phyloP scores from a whole-genome alignment of 345 rosid species.

The Euphorbia lathyris region DNA sequence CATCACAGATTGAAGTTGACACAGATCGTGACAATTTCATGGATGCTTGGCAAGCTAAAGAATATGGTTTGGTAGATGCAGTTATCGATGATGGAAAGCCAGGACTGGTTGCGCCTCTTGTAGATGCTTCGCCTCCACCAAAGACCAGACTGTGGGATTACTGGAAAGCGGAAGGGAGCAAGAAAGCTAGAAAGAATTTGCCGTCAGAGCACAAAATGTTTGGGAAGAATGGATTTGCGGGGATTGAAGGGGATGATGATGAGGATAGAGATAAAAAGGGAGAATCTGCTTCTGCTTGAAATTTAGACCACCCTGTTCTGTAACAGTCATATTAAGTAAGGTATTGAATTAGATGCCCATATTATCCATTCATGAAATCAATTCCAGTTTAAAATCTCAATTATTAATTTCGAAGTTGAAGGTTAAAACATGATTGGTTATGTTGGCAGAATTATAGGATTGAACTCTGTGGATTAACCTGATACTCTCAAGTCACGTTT shows the following conservation, averaged over 20 bases:
- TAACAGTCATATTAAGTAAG: neutral
- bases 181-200: conserved; percentile 51
- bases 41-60: conserved; percentile 95
- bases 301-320: neutral
- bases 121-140: conserved; percentile 68
- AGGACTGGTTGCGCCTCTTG: conserved; percentile 78
- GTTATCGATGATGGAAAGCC: conserved; percentile 93
- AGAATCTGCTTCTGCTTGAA: conserved; percentile 20
- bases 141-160: conserved; percentile 59
- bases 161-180: conserved; percentile 74
- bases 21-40: conserved; percentile 80
- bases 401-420: neutral
- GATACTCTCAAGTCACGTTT: too few relatives aligned
- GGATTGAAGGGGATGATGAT: conserved; percentile 25
- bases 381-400: too few relatives aligned
- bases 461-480: neutral
- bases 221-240: conserved; percentile 25
- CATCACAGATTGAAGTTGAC: conserved; percentile 64
- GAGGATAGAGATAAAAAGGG: conserved; percentile 28
- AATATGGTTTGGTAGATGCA: conserved; percentile 75
- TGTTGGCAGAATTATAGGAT: neutral
- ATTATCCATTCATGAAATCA: neutral
- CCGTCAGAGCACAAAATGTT: conserved; percentile 50
- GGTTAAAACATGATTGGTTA: neutral
- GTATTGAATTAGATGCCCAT: neutral